Base-by-base conservation (phyloP, 2,329 filamentous ascomycete genomes). In the Cryoendolithus antarcticus region DNA sequence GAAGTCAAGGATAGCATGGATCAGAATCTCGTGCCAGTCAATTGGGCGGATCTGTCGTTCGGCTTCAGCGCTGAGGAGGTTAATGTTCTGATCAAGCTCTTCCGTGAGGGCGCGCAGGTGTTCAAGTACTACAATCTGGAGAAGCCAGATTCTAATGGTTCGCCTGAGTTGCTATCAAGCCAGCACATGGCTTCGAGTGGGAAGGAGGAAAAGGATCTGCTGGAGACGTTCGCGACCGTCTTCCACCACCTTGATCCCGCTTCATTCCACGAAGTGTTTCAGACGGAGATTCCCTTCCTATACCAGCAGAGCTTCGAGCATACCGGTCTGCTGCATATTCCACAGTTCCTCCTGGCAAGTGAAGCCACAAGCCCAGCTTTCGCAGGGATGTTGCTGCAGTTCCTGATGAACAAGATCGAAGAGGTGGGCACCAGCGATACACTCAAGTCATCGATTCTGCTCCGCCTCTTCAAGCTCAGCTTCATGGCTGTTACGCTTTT, bases 401-500 rank as follows among this genome's bases (percentile, higher is more conserved):
- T 98, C 57, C 69, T 98, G 44, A 98, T 98, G 91, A 83, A 89
- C 52, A 82, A 85, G 38, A 93, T 99, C 42, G 83, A 93, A 46
- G 84, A 98, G 57, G 86, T 99, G 32, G 91, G 91, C 13, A 91
- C 86, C 1, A 79, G 82, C 6, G 86, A 98, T 60, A 80, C 91
- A 38, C 86, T 85, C 56, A 93, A 89, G 61, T 89, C 91, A 0
- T 89, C 86, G 4, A 94, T 98, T 35, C 66, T 99, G 28, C 66
- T 99, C 37, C 76, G 93, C 40, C 76, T 99, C 37, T 99, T 96
- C 67, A 99, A 99, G 63, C 65, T 99, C 37, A 93, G 89, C 1
- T 98, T 98, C 61, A 98, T 99, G 91, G 93, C 93, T 0, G 91
- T 99, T 30, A 98, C 91, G 0, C 70, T 99, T 1, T 99, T 98